These are phyloP conservation scores for Ceratocystis huliohia DNA, from an alignment of 2,329 filamentous ascomycete genomes.

Conservation along the genomic window DNA sequence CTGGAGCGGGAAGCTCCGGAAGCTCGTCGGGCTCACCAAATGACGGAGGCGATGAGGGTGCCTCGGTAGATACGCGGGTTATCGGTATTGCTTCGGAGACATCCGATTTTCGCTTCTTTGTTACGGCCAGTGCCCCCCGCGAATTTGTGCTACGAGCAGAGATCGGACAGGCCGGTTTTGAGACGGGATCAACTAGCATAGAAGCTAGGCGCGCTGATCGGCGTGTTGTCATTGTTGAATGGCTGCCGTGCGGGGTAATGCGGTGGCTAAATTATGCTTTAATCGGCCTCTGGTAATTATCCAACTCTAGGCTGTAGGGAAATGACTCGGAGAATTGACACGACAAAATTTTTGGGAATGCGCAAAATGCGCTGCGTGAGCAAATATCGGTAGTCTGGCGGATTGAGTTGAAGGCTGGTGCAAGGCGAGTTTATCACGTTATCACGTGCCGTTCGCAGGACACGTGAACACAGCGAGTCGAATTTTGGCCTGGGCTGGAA, in stretches of 20 bases:
- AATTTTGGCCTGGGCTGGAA: neutral
- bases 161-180: neutral
- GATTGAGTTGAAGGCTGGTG: neutral
- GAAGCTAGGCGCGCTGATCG: conserved; percentile 14
- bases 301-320: neutral
- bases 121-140: neutral
- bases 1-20: neutral
- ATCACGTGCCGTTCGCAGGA: neutral
- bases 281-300: neutral
- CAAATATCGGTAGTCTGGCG: neutral
- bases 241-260: neutral
- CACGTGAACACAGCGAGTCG: neutral
- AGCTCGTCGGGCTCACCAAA: neutral
- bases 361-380: neutral
- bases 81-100: neutral
- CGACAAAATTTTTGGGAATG: neutral
- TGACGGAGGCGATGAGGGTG: neutral
- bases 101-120: conserved; percentile 6
- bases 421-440: neutral
- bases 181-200: neutral
- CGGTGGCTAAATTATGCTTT: neutral
- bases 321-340: neutral
- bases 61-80: neutral
- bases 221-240: conserved; percentile 5
- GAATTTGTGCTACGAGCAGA: neutral